Percentiles rank a stretch among this genome's conserved stretches.
These are phyloP conservation scores for Medicago truncatula DNA, from an alignment of 306 rosid genomes.

Conservation along the genomic window MtrunA17r5.0-ANR NC_053046.1:12244501-12245000, in stretches of 20 bases:
- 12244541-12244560: constrained; percentile 5
- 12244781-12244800: constrained; percentile 37
- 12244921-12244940: no score
- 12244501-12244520: neutral
- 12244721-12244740: neutral
- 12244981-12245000: no score
- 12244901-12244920: no score
- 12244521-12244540: constrained; percentile 55
- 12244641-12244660: neutral
- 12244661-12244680: neutral
- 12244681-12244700: neutral
- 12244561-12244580: constrained; percentile 16
- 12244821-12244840: neutral
- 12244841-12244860: neutral
- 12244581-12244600: neutral
- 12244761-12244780: constrained; percentile 7
- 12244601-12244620: constrained; percentile 4
- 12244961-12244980: no score
- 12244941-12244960: no score
- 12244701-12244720: neutral
- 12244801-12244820: neutral
- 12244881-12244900: constrained; percentile 1
- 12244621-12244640: neutral
- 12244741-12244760: neutral
- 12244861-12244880: neutral